Conservation (phyloP, 1,284 basidiomycete genomes). For the Apiotrichum gracile region DNA sequence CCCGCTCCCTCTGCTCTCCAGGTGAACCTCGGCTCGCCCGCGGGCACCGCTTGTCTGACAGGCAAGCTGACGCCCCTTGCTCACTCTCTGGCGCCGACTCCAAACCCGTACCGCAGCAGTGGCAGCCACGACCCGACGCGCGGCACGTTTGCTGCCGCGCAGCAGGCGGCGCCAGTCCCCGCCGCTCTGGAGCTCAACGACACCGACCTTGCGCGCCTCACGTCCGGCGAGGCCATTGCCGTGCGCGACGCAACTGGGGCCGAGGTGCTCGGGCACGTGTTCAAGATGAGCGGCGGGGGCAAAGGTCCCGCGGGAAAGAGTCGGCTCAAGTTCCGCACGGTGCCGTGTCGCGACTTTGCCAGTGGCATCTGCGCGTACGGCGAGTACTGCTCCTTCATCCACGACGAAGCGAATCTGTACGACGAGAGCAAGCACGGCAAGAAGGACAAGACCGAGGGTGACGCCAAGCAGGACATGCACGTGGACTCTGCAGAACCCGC, state of each 20-base stretch:
- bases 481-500: too few species aligned
- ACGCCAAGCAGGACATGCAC: not conserved
- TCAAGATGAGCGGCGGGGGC: constrained; percentile 46
- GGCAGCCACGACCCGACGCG: constrained; percentile 21
- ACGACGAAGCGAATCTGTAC: constrained; percentile 19
- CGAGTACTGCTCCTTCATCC: constrained; percentile 46
- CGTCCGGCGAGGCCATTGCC: constrained; percentile 21
- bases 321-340: constrained; percentile 43
- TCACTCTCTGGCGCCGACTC: too few species aligned
- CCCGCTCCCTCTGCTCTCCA: not conserved
- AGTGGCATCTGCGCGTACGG: constrained; percentile 42
- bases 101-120: too few species aligned
- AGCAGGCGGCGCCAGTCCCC: constrained; percentile 15
- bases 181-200: constrained; percentile 2
- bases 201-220: constrained; percentile 4
- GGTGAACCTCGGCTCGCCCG: not conserved
- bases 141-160: constrained; percentile 37
- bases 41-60: not conserved
- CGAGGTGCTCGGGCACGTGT: constrained; percentile 37
- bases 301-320: constrained; percentile 41
- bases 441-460: not conserved
- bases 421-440: constrained; percentile 6
- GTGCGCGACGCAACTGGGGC: constrained; percentile 25
- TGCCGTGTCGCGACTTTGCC: constrained; percentile 41
- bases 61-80: too few species aligned